Base-by-base conservation (phyloP, 1,284 basidiomycete genomes). In the Leccinum discolor region DNA sequence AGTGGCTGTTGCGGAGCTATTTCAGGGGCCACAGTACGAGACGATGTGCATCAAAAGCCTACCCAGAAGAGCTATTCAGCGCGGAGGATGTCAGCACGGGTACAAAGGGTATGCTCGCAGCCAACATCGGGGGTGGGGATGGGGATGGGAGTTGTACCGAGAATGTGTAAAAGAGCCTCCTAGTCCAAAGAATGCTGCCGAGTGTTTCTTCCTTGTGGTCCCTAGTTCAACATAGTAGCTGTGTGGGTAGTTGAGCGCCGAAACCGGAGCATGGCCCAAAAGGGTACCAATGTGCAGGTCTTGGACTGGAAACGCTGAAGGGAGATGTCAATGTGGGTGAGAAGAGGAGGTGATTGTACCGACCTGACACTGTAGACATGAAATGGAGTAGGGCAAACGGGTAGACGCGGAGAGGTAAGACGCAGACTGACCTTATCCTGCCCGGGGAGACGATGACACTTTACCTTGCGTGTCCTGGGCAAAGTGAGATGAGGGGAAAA, bases 221-320 rank as follows among this genome's bases (percentile, higher is more conserved):
- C 89, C 90, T 77, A 92, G 90, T 73, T 93, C 91, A 42, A 93
- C 89, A 73, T 80, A 87, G 74, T 93, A 89, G 68, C 91, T 92
- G 73, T 29, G 65, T 40, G 61, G 61, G 35, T 32, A 68, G 59
- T 68, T 70, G 73, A 73, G 65, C 74, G 70, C 68, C 71, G 67
- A 67, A 66, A 64, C 70, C 10, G 16, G 3, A 64, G 65, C 32
- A 52, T 60, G 64, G 63, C 66, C 61, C 64, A 62, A 21, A 58
- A 60, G 69, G 66, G 71, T 61, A 84, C 86, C 68, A 73, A 93
- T 89, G 92, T 93, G 91, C 91, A 93, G 62, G 91, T 92, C 80
- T 93, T 93, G 66, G 88, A 85, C 66, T 87, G 78, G 78, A 92
- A 93, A 74, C 93, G 92, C 90, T 93, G 38, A 70, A 54, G n/a